Percentiles rank a stretch among this genome's conserved stretches.
Evolutionary conservation across 140 eudicot species (phyloP).

Genomic region (Senecio squalidus): DNA sequence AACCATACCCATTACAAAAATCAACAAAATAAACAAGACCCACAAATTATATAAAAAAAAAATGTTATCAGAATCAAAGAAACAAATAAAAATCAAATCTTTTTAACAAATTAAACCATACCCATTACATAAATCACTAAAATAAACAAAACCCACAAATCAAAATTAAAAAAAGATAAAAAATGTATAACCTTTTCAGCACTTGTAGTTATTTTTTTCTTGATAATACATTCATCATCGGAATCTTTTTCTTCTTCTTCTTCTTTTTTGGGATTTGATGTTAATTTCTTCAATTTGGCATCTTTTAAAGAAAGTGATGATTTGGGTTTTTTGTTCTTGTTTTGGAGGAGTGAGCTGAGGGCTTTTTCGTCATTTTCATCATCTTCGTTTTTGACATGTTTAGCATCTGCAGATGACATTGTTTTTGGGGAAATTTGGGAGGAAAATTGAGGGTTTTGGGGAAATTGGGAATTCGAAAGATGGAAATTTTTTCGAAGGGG

Average conservation of each 20-base stretch:
- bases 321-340: slow-evolving; percentile 38
- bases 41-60: not conserved
- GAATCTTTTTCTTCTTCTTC: slow-evolving; percentile 26
- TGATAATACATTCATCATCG: slow-evolving; percentile 13
- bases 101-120: not conserved
- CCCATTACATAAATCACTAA: not conserved
- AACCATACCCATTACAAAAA: not conserved
- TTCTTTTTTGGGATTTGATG: slow-evolving; percentile 35
- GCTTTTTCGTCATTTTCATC: slow-evolving; percentile 29
- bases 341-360: slow-evolving; percentile 24
- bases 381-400: slow-evolving; percentile 7
- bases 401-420: slow-evolving; percentile 28
- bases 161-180: not conserved
- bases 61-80: not conserved
- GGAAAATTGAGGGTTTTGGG: slow-evolving; percentile 23
- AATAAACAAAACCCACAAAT: slow-evolving; percentile 4
- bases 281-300: slow-evolving; percentile 24
- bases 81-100: not conserved
- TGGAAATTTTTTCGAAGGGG: not conserved
- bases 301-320: slow-evolving; percentile 27
- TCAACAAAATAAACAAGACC: slow-evolving; percentile 1
- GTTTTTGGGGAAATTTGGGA: not conserved
- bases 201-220: slow-evolving; percentile 7
- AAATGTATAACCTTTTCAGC: slow-evolving; percentile 19
- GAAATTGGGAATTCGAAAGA: slow-evolving; percentile 15